These are phyloP conservation scores for Triticum monococcum DNA, from an alignment of 176 grass and related monocot genomes.

Conservation along the genomic window DNA sequence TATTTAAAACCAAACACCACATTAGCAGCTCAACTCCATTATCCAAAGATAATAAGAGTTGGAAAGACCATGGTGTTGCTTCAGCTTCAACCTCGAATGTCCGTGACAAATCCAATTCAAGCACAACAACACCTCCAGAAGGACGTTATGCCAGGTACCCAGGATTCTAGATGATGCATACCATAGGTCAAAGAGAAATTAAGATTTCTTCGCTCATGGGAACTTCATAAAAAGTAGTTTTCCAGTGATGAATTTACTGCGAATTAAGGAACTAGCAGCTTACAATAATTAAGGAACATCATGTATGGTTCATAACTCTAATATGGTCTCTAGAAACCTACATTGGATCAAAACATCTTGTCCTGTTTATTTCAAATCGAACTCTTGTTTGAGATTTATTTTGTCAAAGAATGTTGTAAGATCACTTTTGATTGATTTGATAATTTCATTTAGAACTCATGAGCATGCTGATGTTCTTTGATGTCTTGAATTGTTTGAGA, in stretches of 20 bases:
- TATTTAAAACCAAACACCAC: conserved; percentile 41
- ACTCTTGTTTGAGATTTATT: conserved; percentile 24
- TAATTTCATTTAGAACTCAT: neutral
- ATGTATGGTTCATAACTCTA: conserved; percentile 41
- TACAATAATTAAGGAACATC: conserved; percentile 30
- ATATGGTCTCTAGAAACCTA: conserved; percentile 43
- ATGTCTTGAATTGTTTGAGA: neutral
- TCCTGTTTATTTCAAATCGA: conserved; percentile 13
- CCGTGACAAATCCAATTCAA: conserved; percentile 41
- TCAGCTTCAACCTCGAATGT: conserved; percentile 34
- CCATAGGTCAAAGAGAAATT: conserved; percentile 4
- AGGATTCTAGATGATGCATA: neutral
- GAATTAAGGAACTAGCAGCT: conserved; percentile 18
- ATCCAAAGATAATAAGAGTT: conserved; percentile 21
- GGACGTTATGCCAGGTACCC: conserved; percentile 49
- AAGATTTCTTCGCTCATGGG: conserved; percentile 37
- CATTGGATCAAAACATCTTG: conserved; percentile 27
- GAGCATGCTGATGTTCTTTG: neutral
- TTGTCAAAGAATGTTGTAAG: neutral
- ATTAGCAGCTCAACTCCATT: neutral
- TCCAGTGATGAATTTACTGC: conserved; percentile 23
- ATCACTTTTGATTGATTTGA: neutral
- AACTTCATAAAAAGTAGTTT: conserved; percentile 16
- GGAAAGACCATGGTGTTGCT: conserved; percentile 11
- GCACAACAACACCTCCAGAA: conserved; percentile 52